phyloP scores from a whole-genome alignment of 768 basidiomycete genomes.

The Podaxis pistillaris region DNA sequence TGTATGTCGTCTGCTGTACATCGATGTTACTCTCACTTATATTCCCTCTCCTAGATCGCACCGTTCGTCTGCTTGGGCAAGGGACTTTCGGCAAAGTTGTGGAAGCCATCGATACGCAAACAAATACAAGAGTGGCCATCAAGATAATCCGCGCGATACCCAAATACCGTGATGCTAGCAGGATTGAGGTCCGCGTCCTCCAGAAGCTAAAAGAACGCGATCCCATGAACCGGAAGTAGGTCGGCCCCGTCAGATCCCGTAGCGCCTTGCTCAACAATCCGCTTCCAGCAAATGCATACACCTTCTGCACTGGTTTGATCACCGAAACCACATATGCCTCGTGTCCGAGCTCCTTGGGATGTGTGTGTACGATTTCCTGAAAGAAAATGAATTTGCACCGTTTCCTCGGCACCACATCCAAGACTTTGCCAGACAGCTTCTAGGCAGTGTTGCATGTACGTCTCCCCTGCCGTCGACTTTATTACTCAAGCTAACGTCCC shows the following conservation, averaged over 20 bases:
- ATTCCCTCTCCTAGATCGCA: slow-evolving; percentile 67
- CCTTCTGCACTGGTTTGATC: slow-evolving; percentile 92
- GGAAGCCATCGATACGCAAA: slow-evolving; percentile 81
- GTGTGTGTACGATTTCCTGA: slow-evolving; percentile 98
- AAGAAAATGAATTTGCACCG: slow-evolving; percentile 95
- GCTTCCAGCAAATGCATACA: slow-evolving; percentile 93
- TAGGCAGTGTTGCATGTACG: slow-evolving; percentile 93
- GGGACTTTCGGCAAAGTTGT: slow-evolving; percentile 99
- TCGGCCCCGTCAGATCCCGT: slow-evolving; percentile 22
- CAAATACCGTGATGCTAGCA: slow-evolving; percentile 98
- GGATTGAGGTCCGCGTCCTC: slow-evolving; percentile 95
- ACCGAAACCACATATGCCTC: slow-evolving; percentile 95
- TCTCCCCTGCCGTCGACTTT: slow-evolving; percentile 20
- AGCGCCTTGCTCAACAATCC: slow-evolving; percentile 16
- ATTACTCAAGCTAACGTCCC: slow-evolving; percentile 19
- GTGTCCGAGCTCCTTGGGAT: slow-evolving; percentile 94
- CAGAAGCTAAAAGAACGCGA: slow-evolving; percentile 89
- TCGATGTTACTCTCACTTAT: slow-evolving; percentile 18
- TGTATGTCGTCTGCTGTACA: slow-evolving; percentile 50
- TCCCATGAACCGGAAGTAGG: slow-evolving; percentile 85
- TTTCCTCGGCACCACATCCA: slow-evolving; percentile 98
- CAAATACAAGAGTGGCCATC: slow-evolving; percentile 82
- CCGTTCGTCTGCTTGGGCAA: slow-evolving; percentile 87
- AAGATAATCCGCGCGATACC: slow-evolving; percentile 99
- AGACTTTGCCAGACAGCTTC: slow-evolving; percentile 87